Evolutionary conservation across 805 yeast genomes (phyloP), one percentile per base, ranked within the genome.

Genomic region (Pichia insulana): DNA sequence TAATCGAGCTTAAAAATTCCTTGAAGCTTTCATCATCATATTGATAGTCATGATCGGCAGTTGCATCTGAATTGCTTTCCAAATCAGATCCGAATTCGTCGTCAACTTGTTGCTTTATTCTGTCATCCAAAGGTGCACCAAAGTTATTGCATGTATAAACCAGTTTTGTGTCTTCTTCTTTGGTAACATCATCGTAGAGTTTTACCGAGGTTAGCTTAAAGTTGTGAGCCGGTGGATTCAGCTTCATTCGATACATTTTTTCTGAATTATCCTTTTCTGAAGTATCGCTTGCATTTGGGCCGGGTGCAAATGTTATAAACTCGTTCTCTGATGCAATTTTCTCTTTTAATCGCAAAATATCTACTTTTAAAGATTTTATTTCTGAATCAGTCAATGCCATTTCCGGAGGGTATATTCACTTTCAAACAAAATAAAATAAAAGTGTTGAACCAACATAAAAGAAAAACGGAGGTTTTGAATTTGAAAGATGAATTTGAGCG

Each of bases 1-100:
- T 71, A 1, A 80, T 68, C 3, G 71, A 66, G 7, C 61, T 58
- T 50, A 78, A 69, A 13, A 78, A 65, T 18, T 49, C 52, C 11
- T 51, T 48, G 13, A 37, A 30, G 13, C 38, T 37, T 7, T 37
- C 27, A 2, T 31, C 41, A n/a, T 44, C 42, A 5, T 44, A 50
- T 13, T 54, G 55, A 9, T 53, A 52, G 10, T 41, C 43, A 16
- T 56, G 51, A 16, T 50, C 50, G 19, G 38, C 46, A 6, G 36
- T n/a, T 15, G 35, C 41, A 3, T 32, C 41, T 17, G 39, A 20
- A 7, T 40, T 18, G 15, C 39, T 45, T 10, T 49, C 54, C 26
- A 46, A 50, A 16, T 46, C 53, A 7, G 47, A 40, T 9, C 59
- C 63, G 44, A 52, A 55, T 28, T 59, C 59, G 34, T 48, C 53